Base-by-base conservation (phyloP, 2,329 filamentous ascomycete species). In the Volutella citrinella region DNA sequence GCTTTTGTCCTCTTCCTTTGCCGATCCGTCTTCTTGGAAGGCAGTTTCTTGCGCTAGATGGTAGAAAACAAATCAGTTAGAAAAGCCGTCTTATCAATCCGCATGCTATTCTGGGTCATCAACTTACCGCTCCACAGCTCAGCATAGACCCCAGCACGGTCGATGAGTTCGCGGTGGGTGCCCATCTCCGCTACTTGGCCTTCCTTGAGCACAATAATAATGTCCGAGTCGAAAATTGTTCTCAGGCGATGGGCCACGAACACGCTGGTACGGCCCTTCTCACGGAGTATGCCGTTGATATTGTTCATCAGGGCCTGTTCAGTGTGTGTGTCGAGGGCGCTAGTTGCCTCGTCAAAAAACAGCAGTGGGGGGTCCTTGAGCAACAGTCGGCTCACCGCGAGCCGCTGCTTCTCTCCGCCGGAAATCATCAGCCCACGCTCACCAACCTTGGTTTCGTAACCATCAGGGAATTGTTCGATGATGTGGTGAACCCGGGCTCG, bases 391-490 rank as follows among this genome's bases (percentile, higher is more conserved):
- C 86, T 87, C 16, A 96, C 80, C 1, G 91, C 91, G 10, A 96
- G 68, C 4, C 90, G 79, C 64, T 96, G 90, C 63, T 96, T 96
- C 66, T 96, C 91, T 19, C 90, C 90, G 4, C 87, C 90, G 1
- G 87, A 94, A 27, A 96, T 95, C 90, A 96, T 96, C 78, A 96
- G 82, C 2, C 90, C 90, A 28, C 91, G 78, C 68, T 96, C 91
- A 33, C 91, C 91, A 17, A 97, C 93, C 62, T 84, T 89, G 14
- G 93, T 97, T 15, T 82, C 66, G 60, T 97, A 95, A 12, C 88
- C 87, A n/a, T 90, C 83, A 2, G 87, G 88, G 58, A 95, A 82
- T n/a, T 69, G 70, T 35, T 76, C 69, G 41, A 95, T 83, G 32
- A 84, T 87, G 27, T 93, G 82, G 61, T 96, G 84, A 38, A 98